Conservation (phyloP, 495 filamentous ascomycete species). For the Penicilliopsis zonata region DNA sequence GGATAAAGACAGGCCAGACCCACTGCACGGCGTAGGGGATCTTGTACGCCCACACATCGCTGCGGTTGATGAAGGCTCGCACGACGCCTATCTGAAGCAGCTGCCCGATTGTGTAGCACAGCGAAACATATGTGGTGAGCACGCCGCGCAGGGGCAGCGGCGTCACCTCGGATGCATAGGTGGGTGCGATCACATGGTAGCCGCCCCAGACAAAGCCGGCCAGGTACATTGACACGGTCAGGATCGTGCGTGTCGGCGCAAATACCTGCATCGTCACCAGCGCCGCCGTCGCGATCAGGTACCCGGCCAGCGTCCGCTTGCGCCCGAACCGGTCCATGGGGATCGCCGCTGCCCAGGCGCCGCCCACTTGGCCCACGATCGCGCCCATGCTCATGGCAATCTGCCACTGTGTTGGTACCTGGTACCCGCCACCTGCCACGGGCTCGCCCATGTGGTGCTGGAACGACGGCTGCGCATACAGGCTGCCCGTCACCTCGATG, state of each 20-base stretch:
- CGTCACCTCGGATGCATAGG: slow-evolving; percentile 40
- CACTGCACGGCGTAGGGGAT: slow-evolving; percentile 45
- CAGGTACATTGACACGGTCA: slow-evolving; percentile 9
- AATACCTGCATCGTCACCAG: slow-evolving; percentile 23
- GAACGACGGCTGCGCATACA: slow-evolving; percentile 12
- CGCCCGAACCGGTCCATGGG: slow-evolving; percentile 42
- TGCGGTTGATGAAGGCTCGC: slow-evolving; percentile 12
- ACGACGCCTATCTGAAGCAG: slow-evolving; percentile 39
- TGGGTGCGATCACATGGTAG: slow-evolving; percentile 37
- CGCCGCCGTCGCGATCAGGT: slow-evolving; percentile 36
- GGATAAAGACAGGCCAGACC: slow-evolving; percentile 39
- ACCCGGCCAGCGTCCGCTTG: neutral
- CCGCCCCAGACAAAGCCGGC: slow-evolving; percentile 18
- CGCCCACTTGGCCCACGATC: slow-evolving; percentile 7
- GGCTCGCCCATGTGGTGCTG: slow-evolving; percentile 15
- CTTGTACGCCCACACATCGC: slow-evolving; percentile 33
- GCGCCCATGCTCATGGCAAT: slow-evolving; percentile 30
- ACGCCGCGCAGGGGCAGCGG: slow-evolving; percentile 27
- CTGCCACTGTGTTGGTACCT: slow-evolving; percentile 42
- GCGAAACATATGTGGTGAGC: slow-evolving; percentile 32
- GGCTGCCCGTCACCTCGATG: slow-evolving; percentile 17
- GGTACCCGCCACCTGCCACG: slow-evolving; percentile 12
- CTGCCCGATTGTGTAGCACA: slow-evolving; percentile 37
- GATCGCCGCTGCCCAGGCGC: slow-evolving; percentile 48
- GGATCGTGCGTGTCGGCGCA: slow-evolving; percentile 6